phyloP scores from a whole-genome alignment of 768 basidiomycete genomes.

The Auricularia sp. region DNA sequence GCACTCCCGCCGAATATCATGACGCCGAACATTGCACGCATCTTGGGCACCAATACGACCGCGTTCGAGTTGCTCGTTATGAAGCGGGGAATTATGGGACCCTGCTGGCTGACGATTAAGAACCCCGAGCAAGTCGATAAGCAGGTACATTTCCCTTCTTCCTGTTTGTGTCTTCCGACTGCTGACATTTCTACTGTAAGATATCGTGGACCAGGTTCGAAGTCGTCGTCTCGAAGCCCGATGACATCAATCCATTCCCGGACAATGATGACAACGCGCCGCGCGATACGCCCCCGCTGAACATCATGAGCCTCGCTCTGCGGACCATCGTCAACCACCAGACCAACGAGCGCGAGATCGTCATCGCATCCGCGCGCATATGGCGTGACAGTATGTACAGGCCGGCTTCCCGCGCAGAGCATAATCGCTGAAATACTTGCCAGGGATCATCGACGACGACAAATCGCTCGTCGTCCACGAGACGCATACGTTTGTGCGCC shows the following conservation, averaged over 20 bases:
- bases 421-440: background rate
- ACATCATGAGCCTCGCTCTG: constrained; percentile 78
- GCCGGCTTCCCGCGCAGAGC: background rate
- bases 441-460: constrained; percentile 84
- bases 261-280: constrained; percentile 62
- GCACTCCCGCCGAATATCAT: constrained; percentile 60
- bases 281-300: constrained; percentile 78
- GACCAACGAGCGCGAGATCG: constrained; percentile 88
- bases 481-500: constrained; percentile 82
- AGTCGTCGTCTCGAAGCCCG: constrained; percentile 70
- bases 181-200: constrained; percentile 28
- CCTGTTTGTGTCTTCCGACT: background rate
- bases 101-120: constrained; percentile 89
- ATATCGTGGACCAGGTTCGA: constrained; percentile 97
- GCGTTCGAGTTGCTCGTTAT: constrained; percentile 89
- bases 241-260: constrained; percentile 74
- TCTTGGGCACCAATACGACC: constrained; percentile 86
- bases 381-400: constrained; percentile 57
- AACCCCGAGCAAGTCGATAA: constrained; percentile 64
- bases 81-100: constrained; percentile 97
- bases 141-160: constrained; percentile 43
- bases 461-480: constrained; percentile 78
- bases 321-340: constrained; percentile 90
- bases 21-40: constrained; percentile 74
- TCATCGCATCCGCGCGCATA: constrained; percentile 72